phyloP scores from a whole-genome alignment of 2,329 filamentous ascomycete genomes.

The Ascochyta viciae-villosae region DNA sequence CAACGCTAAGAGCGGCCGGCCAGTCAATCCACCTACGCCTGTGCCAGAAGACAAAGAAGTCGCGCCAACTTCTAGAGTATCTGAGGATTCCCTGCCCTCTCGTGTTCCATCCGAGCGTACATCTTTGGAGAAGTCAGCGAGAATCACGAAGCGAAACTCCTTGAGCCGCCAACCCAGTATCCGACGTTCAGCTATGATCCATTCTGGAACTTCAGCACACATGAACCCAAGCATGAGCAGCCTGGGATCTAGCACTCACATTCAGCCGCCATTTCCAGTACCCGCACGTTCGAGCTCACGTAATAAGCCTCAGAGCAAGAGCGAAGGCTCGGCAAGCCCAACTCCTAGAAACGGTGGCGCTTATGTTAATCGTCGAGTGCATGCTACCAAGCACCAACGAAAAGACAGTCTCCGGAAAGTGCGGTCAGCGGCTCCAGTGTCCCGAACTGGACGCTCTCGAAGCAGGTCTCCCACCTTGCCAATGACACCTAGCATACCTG shows the following conservation, averaged over 20 bases:
- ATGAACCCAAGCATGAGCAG: conserved; percentile 71
- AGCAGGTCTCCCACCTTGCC: conserved; percentile 68
- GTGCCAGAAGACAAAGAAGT: conserved; percentile 53
- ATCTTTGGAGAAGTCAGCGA: conserved; percentile 47
- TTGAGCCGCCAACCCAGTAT: conserved; percentile 64
- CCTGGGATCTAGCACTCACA: conserved; percentile 51
- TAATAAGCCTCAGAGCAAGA: conserved; percentile 70
- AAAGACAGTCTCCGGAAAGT: conserved; percentile 78
- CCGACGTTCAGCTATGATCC: conserved; percentile 80
- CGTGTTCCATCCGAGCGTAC: conserved; percentile 34
- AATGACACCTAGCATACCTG: conserved; percentile 69
- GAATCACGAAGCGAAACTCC: conserved; percentile 44
- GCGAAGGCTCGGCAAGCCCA: conserved; percentile 81
- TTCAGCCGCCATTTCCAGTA: conserved; percentile 84
- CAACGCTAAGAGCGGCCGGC: conserved; percentile 57
- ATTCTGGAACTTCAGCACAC: conserved; percentile 77
- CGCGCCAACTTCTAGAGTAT: conserved; percentile 35
- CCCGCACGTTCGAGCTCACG: conserved; percentile 88
- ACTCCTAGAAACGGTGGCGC: conserved; percentile 61
- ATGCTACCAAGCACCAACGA: conserved; percentile 50
- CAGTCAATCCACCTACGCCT: conserved; percentile 51
- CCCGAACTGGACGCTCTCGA: conserved; percentile 54
- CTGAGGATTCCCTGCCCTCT: conserved; percentile 40
- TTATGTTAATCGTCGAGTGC: conserved; percentile 50
- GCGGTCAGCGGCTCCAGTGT: conserved; percentile 79